phyloP scores from a whole-genome alignment of 1,139 yeast species.

The Geotrichum citri-aurantii region DNA sequence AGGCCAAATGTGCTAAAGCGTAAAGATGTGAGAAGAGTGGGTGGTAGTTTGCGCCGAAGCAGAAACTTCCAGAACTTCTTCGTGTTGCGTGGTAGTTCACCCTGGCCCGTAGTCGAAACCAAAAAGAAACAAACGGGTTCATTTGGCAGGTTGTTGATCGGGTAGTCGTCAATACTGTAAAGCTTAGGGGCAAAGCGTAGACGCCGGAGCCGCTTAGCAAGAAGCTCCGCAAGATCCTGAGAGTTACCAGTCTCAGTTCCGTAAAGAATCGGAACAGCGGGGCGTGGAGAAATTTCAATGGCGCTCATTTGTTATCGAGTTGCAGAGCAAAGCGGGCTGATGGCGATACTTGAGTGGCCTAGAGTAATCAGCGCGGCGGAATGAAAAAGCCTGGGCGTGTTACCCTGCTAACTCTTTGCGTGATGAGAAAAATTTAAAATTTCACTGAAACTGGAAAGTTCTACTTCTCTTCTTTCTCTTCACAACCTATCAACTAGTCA shows the following conservation, averaged over 20 bases:
- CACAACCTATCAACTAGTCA: neutral
- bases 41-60: conserved; percentile 61
- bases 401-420: neutral
- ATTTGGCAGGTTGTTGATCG: conserved; percentile 38
- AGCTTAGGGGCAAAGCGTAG: conserved; percentile 45
- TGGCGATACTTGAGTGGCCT: neutral
- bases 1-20: conserved; percentile 73
- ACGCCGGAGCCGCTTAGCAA: conserved; percentile 54
- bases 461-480: neutral
- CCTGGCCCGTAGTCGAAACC: conserved; percentile 94
- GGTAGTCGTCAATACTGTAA: conserved; percentile 53
- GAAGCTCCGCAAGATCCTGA: conserved; percentile 71
- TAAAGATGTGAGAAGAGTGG: conserved; percentile 51
- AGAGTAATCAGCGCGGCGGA: neutral
- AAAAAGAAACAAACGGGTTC: conserved; percentile 54
- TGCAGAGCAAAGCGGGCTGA: neutral
- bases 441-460: neutral
- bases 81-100: conserved; percentile 81
- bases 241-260: conserved; percentile 95
- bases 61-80: conserved; percentile 67
- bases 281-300: conserved; percentile 2
- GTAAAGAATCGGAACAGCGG: conserved; percentile 48
- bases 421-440: neutral
- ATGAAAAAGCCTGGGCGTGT: neutral
- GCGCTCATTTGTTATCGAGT: conserved; percentile 1